Evolutionary conservation across 352 stramenopile genomes (phyloP), one percentile per base, ranked within the genome.

Genomic region (Globisporangium sylvaticum): DNA sequence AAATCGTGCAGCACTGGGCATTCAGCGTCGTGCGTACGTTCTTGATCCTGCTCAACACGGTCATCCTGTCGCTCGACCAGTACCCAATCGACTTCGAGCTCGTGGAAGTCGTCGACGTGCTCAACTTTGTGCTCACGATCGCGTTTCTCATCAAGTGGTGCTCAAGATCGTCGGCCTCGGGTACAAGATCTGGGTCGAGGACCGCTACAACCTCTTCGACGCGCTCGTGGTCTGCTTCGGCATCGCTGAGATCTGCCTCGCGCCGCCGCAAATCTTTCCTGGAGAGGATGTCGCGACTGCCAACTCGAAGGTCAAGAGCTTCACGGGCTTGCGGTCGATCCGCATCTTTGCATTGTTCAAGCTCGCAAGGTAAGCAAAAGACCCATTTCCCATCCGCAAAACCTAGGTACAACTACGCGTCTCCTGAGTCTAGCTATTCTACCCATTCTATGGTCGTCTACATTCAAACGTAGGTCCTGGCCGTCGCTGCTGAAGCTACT

Each of bases 341-440:
- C 78, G 92, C 15, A 68, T 97, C 22, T 94, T 98, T 66, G 69
- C 89, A 10, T 62, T 97, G 7, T 96, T 98, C 58, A 97, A 97
- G 67, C 87, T 98, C 24, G 90, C 91, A 12, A 79, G 83, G 70
- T 79, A 27, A 50, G 31, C n/a, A 7, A 34, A 34, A 8, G 4
- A 7, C 4, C 31, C 31, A 34, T 34, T 34, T 7, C 4, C 31
- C 31, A 34, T 34, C 31, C 31, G 8, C 31, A 34, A 34, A 9
- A 8, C 31, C 4, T 34, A 34, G 31, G 4, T 9, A 9, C 31
- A 34, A 34, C 3, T 8, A n/a, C n/a, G n/a, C n/a, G n/a, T n/a
- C n/a, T n/a, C n/a, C 31, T 34, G 31, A 7, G 31, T 7, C 31
- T 34, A 7, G 31, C 31, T 34, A 22, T 6, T n/a, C 42, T 48